Conservation (phyloP, 148 eudicot species). For the Camellia sinensis region DNA sequence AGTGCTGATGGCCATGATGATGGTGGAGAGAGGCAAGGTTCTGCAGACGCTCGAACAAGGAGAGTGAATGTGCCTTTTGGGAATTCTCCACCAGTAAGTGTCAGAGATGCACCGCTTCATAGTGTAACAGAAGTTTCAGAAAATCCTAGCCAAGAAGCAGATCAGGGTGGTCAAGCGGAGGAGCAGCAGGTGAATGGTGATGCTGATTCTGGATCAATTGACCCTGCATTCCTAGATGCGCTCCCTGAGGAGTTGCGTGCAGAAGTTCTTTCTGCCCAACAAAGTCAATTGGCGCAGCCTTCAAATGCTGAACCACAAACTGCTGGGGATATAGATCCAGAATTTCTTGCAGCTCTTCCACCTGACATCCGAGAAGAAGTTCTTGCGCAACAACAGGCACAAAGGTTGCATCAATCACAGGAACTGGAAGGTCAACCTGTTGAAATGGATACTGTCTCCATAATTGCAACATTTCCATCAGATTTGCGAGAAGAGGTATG, state of each 20-base stretch:
- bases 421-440: conserved; percentile 98
- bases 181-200: conserved; percentile 54
- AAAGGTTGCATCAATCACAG: conserved; percentile 84
- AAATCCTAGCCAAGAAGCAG: conserved; percentile 69
- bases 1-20: conserved; percentile 99
- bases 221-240: conserved; percentile 94
- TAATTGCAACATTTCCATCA: conserved; percentile 97
- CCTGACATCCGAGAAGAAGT: conserved; percentile 97
- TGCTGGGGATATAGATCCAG: conserved; percentile 89
- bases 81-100: conserved; percentile 41
- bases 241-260: conserved; percentile 98
- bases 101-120: conserved; percentile 70
- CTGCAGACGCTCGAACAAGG: conserved; percentile 61
- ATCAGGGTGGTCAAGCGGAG: conserved; percentile 45
- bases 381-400: conserved; percentile 92
- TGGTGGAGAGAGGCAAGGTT: conserved; percentile 82
- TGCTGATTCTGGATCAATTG: conserved; percentile 75
- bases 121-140: conserved; percentile 89
- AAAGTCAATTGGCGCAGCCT: conserved; percentile 65
- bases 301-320: conserved; percentile 71
- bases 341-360: conserved; percentile 98
- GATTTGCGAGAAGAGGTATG: conserved; percentile 94
- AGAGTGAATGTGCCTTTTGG: conserved; percentile 64
- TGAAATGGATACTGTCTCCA: conserved; percentile 98
- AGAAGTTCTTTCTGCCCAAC: conserved; percentile 93